Evolutionary conservation across 352 stramenopile genomes (phyloP).

Genomic region (Pythium rishiriense): DNA sequence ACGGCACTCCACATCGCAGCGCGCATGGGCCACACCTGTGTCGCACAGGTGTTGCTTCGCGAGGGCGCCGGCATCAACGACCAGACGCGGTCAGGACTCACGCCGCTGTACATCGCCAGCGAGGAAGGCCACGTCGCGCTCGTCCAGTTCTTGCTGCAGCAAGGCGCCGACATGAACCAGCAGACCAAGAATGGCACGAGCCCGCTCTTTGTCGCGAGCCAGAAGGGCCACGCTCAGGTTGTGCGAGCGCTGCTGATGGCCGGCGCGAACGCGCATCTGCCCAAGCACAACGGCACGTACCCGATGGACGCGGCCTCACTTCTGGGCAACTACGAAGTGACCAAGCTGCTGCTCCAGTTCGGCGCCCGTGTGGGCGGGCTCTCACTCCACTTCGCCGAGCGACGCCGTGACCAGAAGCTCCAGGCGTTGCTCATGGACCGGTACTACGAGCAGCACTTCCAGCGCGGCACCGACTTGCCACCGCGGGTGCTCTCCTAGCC

Average conservation of each 20-base stretch:
- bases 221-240: conserved; percentile 60
- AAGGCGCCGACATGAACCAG: conserved; percentile 33
- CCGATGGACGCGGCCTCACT: conserved; percentile 72
- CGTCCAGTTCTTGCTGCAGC: conserved; percentile 56
- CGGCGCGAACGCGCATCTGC: conserved; percentile 48
- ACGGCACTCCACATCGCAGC: conserved; percentile 82
- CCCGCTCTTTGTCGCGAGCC: conserved; percentile 74
- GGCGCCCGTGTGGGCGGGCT: conserved; percentile 63
- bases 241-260: conserved; percentile 56
- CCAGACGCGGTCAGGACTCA: conserved; percentile 78
- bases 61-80: conserved; percentile 59
- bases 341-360: conserved; percentile 61
- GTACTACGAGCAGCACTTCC: conserved; percentile 66
- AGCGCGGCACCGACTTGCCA: conserved; percentile 15
- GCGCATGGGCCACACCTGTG: conserved; percentile 69
- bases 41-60: conserved; percentile 52
- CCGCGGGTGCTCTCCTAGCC: conserved; percentile 4
- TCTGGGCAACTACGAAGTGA: conserved; percentile 60
- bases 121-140: conserved; percentile 75
- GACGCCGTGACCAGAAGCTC: conserved; percentile 54
- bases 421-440: conserved; percentile 60
- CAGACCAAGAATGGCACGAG: conserved; percentile 67
- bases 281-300: conserved; percentile 75
- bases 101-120: conserved; percentile 80
- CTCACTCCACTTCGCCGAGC: conserved; percentile 76